Conservation (phyloP, 1,284 basidiomycete species). For the Papiliotrema laurentii region DNA sequence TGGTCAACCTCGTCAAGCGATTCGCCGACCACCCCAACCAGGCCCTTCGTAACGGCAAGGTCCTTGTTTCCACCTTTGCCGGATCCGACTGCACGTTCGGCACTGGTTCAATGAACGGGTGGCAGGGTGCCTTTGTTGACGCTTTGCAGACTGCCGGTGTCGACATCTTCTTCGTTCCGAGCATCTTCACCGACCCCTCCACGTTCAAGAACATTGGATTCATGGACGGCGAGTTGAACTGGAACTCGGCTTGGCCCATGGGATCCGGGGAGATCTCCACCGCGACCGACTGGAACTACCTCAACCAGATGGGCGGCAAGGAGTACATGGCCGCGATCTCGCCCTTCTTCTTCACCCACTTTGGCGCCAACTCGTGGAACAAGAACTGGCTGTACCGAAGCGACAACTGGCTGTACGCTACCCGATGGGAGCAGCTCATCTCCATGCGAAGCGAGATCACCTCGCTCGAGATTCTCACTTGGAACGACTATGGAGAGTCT, state of each 20-base stretch:
- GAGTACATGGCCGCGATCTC: constrained; percentile 46
- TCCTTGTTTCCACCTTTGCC: constrained; percentile 71
- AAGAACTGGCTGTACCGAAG: constrained; percentile 48
- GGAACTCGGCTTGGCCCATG: constrained; percentile 51
- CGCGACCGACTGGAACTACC: constrained; percentile 25
- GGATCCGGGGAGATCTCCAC: constrained; percentile 27
- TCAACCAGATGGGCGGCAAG: constrained; percentile 31
- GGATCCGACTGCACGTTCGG: constrained; percentile 73
- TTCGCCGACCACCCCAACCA: constrained; percentile 62
- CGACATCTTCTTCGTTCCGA: constrained; percentile 43
- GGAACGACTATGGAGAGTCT: constrained; percentile 50
- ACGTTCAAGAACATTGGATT: constrained; percentile 26
- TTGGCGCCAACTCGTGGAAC: constrained; percentile 34
- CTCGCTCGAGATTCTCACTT: constrained; percentile 42
- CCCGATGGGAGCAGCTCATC: constrained; percentile 44
- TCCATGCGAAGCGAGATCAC: constrained; percentile 29
- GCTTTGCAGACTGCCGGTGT: constrained; percentile 13
- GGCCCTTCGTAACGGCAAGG: constrained; percentile 56
- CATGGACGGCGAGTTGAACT: constrained; percentile 49
- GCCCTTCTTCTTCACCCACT: constrained; percentile 48
- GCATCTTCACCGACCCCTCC: constrained; percentile 38
- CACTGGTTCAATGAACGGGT: constrained; percentile 44
- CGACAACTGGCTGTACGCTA: constrained; percentile 44
- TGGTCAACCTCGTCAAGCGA: constrained; percentile 53
- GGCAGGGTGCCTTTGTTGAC: constrained; percentile 28